Percentiles rank a stretch among this genome's conserved stretches.
Evolutionary conservation across 257 asterid species (phyloP).

Genomic region (Ajuga chamaepitys): DNA sequence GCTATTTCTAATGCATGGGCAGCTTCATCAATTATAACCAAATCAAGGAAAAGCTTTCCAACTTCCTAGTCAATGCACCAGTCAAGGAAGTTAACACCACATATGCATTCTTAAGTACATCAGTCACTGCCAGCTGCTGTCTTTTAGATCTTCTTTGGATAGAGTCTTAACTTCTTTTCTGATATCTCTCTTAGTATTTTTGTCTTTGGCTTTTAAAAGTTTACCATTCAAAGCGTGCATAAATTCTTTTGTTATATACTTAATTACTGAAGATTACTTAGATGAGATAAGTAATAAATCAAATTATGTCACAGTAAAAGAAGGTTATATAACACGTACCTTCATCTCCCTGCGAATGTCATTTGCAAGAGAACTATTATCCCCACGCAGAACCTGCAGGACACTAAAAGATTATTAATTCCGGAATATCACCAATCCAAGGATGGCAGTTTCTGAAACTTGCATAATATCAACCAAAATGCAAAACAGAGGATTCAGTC

Average conservation of each 20-base stretch:
- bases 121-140: conserved; percentile 97
- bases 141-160: conserved; percentile 90
- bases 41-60: conserved; percentile 74
- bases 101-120: conserved; percentile 78
- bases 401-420: conserved; percentile 11
- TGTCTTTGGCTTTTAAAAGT: conserved; percentile 86
- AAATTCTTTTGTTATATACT: conserved; percentile 12
- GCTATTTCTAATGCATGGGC: conserved; percentile 98
- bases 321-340: conserved; percentile 30
- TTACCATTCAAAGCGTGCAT: conserved; percentile 73
- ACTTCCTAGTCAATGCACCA: conserved; percentile 69
- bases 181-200: conserved; percentile 74
- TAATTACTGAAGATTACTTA: background rate
- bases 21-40: conserved; percentile 95
- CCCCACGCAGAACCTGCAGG: conserved; percentile 85
- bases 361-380: conserved; percentile 91
- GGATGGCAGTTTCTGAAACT: background rate
- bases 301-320: background rate
- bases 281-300: background rate
- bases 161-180: conserved; percentile 80
- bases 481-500: background rate
- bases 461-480: background rate
- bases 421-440: background rate
- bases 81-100: conserved; percentile 89
- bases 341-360: conserved; percentile 98